These are phyloP conservation scores for Fusarium coicis DNA, from an alignment of 2,329 filamentous ascomycete genomes.

Conservation along the genomic window DNA sequence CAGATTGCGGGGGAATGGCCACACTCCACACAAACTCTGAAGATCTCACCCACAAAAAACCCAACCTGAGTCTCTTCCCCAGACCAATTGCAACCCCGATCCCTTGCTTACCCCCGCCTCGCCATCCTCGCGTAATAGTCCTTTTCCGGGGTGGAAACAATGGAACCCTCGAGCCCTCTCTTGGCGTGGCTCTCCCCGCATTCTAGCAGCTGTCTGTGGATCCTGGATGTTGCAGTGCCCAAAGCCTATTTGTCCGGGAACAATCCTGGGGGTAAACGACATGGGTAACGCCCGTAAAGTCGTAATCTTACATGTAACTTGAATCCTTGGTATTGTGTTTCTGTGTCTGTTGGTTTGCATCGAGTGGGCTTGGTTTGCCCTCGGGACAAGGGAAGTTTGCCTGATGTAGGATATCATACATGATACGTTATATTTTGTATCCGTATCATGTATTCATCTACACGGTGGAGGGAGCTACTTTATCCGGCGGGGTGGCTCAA, in stretches of 20 bases:
- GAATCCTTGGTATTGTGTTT: conserved; percentile 9
- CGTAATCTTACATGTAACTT: conserved; percentile 35
- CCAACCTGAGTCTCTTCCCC: background rate
- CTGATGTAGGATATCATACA: conserved; percentile 8
- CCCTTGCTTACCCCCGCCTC: conserved; percentile 5
- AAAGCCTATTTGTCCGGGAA: conserved; percentile 29
- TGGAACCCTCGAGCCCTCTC: background rate
- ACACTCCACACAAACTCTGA: background rate
- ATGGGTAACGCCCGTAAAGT: conserved; percentile 28
- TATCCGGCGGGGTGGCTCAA: conserved; percentile 25
- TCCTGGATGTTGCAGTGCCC: background rate
- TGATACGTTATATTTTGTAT: background rate
- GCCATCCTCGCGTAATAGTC: conserved; percentile 26
- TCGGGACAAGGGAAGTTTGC: conserved; percentile 39
- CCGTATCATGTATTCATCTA: too few relatives aligned
- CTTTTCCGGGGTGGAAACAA: background rate
- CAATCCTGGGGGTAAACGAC: background rate
- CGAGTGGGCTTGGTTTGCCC: background rate
- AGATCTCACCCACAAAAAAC: background rate
- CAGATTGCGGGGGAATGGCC: conserved; percentile 16
- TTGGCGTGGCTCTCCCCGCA: conserved; percentile 31
- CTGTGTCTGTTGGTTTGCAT: background rate
- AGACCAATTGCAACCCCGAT: background rate
- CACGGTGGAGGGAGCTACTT: conserved; percentile 15
- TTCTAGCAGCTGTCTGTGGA: conserved; percentile 6